These are phyloP conservation scores for Hymenoscyphus fraxineus DNA, from an alignment of 2,329 filamentous ascomycete genomes.

Conservation along the genomic window DNA sequence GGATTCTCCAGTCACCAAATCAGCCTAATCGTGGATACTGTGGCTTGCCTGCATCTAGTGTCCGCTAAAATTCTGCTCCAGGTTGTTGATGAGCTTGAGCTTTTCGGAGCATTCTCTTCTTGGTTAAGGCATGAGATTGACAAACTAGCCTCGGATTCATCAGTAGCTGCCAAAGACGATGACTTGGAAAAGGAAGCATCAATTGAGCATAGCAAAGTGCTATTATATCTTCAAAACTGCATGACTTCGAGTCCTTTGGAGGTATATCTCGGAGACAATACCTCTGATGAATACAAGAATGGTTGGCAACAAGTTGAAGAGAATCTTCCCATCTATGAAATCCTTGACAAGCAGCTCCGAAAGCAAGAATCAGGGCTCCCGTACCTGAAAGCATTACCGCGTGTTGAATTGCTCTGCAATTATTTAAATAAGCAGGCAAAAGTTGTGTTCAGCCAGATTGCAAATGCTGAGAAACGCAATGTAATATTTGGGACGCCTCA, in stretches of 20 bases:
- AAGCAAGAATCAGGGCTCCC: conserved; percentile 28
- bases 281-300: conserved; percentile 48
- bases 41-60: conserved; percentile 72
- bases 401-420: conserved; percentile 60
- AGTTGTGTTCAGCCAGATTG: conserved; percentile 63
- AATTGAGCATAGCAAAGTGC: conserved; percentile 67
- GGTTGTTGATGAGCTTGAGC: conserved; percentile 70
- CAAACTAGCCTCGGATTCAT: conserved; percentile 62
- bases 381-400: conserved; percentile 51
- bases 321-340: conserved; percentile 44
- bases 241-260: conserved; percentile 63
- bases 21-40: conserved; percentile 62
- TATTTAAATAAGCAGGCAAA: conserved; percentile 56
- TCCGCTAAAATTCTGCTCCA: conserved; percentile 69
- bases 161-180: conserved; percentile 60
- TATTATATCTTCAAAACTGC: conserved; percentile 73
- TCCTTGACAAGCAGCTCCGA: conserved; percentile 38
- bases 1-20: conserved; percentile 64
- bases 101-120: conserved; percentile 73
- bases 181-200: conserved; percentile 72
- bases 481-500: conserved; percentile 60
- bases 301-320: conserved; percentile 44
- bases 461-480: conserved; percentile 64
- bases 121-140: conserved; percentile 87
- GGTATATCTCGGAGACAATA: conserved; percentile 53